Conservation (phyloP, 805 yeast genomes). For the Kuraishia hungarica region DNA sequence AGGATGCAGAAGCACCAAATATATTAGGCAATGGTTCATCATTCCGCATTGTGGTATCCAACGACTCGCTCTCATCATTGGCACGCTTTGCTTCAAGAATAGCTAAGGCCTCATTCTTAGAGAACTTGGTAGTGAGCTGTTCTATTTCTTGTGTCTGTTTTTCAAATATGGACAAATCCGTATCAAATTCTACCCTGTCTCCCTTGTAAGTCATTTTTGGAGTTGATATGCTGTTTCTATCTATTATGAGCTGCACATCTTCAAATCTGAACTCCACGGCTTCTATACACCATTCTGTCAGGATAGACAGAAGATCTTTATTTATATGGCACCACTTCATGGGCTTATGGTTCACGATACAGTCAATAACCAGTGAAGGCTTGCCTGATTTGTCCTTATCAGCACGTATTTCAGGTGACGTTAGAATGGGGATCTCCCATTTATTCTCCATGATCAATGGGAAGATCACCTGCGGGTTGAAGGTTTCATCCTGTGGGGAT, state of each 20-base stretch:
- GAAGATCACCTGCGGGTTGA: conserved; percentile 50
- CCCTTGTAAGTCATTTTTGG: conserved; percentile 79
- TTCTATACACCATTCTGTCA: conserved; percentile 81
- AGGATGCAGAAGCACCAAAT: conserved; percentile 1
- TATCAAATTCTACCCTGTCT: conserved; percentile 33
- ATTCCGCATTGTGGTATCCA: conserved; percentile 8
- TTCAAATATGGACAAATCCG: conserved; percentile 33
- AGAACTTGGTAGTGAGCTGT: conserved; percentile 20
- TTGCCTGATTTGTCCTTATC: conserved; percentile 66
- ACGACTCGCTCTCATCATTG: conserved; percentile 12
- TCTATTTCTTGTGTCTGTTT: conserved; percentile 24
- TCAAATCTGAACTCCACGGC: conserved; percentile 38
- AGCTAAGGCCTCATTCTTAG: conserved; percentile 32
- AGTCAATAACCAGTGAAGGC: conserved; percentile 62
- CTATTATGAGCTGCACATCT: conserved; percentile 35
- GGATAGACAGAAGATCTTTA: conserved; percentile 49
- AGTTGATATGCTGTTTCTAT: conserved; percentile 46
- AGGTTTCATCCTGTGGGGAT: conserved; percentile 17
- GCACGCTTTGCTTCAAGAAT: conserved; percentile 31
- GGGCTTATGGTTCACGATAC: conserved; percentile 62
- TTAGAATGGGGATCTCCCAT: conserved; percentile 83
- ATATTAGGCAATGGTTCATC: neutral
- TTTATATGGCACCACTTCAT: conserved; percentile 54
- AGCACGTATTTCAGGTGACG: conserved; percentile 42
- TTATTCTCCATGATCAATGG: conserved; percentile 57